Percentiles rank a stretch among this genome's conserved stretches.
phyloP scores from a whole-genome alignment of 2,329 filamentous ascomycete genomes.

The Coniochaeta ligniaria region DNA sequence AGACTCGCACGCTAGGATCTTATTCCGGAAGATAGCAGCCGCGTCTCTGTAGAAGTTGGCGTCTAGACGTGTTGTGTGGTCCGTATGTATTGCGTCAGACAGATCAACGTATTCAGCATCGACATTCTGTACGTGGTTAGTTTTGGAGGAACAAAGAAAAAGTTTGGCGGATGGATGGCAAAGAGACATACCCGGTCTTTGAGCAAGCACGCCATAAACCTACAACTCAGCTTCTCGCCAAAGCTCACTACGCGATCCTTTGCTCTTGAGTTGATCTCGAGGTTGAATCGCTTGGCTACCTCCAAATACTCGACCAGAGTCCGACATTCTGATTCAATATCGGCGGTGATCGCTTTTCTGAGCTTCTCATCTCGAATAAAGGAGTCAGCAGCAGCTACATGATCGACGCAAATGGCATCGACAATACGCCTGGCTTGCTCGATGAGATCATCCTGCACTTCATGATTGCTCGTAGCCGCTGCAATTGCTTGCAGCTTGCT shows the following conservation, averaged over 20 bases:
- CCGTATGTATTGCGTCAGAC: conserved; percentile 70
- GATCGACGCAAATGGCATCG: conserved; percentile 74
- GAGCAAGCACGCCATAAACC: conserved; percentile 80
- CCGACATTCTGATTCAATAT: conserved; percentile 73
- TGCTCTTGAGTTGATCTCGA: conserved; percentile 70
- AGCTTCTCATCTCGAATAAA: conserved; percentile 53
- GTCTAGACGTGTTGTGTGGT: conserved; percentile 51
- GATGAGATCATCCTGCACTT: conserved; percentile 45
- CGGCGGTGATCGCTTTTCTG: conserved; percentile 50
- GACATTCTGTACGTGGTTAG: conserved; percentile 45
- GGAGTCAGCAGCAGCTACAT: conserved; percentile 62
- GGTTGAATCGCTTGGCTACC: conserved; percentile 57
- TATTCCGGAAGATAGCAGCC: conserved; percentile 52
- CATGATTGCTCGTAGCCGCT: conserved; percentile 42
- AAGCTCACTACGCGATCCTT: conserved; percentile 89
- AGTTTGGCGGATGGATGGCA: background rate
- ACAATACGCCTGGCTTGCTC: conserved; percentile 68
- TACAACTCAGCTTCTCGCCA: conserved; percentile 91
- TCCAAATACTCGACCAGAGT: conserved; percentile 68
- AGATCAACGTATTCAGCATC: conserved; percentile 88
- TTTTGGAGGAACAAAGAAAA: background rate
- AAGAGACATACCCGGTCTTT: conserved; percentile 54
- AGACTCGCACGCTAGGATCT: conserved; percentile 57
- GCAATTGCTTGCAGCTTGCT: conserved; percentile 48
- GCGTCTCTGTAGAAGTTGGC: conserved; percentile 64